phyloP scores from a whole-genome alignment of 495 filamentous ascomycete species.

The Alectoria sarmentosa region DNA sequence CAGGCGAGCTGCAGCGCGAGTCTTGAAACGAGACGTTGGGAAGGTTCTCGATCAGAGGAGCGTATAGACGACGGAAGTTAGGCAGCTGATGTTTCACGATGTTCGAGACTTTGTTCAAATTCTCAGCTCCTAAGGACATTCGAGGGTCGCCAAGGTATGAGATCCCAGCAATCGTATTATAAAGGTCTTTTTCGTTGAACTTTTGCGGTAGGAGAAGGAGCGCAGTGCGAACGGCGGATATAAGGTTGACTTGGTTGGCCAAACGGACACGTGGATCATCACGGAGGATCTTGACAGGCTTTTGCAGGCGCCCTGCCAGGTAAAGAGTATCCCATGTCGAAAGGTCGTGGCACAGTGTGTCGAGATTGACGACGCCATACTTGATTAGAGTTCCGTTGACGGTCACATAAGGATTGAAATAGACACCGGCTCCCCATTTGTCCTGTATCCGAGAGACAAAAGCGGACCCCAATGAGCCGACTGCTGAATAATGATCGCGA shows the following conservation, averaged over 20 bases:
- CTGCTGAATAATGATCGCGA: conserved; percentile 81
- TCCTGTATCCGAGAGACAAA: conserved; percentile 80
- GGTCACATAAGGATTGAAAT: conserved; percentile 93
- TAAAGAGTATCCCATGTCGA: conserved; percentile 88
- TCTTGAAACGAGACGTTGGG: conserved; percentile 84
- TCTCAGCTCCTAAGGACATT: conserved; percentile 81
- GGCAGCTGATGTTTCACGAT: conserved; percentile 87
- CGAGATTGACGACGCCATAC: conserved; percentile 90
- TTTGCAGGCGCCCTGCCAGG: conserved; percentile 88
- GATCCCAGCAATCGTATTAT: conserved; percentile 81
- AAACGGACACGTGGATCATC: conserved; percentile 87
- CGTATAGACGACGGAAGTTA: conserved; percentile 86
- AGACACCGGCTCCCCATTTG: conserved; percentile 82
- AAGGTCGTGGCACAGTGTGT: conserved; percentile 79
- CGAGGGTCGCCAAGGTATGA: conserved; percentile 92
- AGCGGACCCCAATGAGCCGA: conserved; percentile 80
- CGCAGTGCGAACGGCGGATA: conserved; percentile 84
- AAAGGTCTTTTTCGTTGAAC: conserved; percentile 85
- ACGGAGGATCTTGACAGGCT: conserved; percentile 94
- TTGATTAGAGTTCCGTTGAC: conserved; percentile 97
- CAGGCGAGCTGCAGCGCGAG: conserved; percentile 46
- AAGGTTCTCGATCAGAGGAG: conserved; percentile 77
- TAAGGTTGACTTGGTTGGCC: conserved; percentile 89
- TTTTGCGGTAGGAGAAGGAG: conserved; percentile 72
- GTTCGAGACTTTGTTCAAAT: conserved; percentile 86